These are phyloP conservation scores for Botryotinia narcissicola DNA, from an alignment of 2,329 filamentous ascomycete genomes.

Conservation along the genomic window DNA sequence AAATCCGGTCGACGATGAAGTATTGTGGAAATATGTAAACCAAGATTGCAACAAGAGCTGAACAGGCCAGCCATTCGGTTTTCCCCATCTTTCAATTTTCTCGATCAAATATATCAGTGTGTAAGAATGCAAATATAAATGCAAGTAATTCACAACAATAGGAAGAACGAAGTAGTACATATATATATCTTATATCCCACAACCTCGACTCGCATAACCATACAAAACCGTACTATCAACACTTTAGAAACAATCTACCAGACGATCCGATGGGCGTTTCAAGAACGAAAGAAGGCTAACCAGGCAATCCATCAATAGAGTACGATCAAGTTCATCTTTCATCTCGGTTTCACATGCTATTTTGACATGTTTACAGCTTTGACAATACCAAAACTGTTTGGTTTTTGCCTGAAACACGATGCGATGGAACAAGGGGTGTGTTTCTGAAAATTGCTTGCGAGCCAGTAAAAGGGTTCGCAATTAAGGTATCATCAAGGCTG, in stretches of 20 bases:
- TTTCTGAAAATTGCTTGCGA: slow-evolving; percentile 2
- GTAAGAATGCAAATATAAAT: background rate
- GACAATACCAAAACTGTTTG: slow-evolving; percentile 1
- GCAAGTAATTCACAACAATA: background rate
- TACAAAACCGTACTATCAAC: background rate
- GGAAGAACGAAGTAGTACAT: background rate
- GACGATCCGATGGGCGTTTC: background rate
- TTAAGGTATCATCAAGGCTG: background rate
- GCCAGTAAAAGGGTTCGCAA: background rate
- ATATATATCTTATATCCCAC: background rate
- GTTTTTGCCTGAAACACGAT: background rate
- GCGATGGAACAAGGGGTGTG: background rate
- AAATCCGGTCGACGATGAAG: slow-evolving; percentile 4
- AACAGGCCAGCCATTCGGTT: slow-evolving; percentile 9
- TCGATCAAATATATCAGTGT: background rate
- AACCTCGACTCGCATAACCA: background rate
- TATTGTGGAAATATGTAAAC: slow-evolving; percentile 14
- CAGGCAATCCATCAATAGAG: background rate
- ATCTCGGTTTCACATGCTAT: slow-evolving; percentile 14
- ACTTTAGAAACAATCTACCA: background rate
- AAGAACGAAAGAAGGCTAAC: background rate
- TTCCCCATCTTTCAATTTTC: background rate
- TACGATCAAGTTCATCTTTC: background rate
- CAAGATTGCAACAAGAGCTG: slow-evolving; percentile 7
- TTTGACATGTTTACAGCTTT: background rate